A percentile compares a stretch with the other conserved stretches of the same genome.
Conservation (phyloP, 1,284 basidiomycete genomes). For the Singerocomus inundabilis region DNA sequence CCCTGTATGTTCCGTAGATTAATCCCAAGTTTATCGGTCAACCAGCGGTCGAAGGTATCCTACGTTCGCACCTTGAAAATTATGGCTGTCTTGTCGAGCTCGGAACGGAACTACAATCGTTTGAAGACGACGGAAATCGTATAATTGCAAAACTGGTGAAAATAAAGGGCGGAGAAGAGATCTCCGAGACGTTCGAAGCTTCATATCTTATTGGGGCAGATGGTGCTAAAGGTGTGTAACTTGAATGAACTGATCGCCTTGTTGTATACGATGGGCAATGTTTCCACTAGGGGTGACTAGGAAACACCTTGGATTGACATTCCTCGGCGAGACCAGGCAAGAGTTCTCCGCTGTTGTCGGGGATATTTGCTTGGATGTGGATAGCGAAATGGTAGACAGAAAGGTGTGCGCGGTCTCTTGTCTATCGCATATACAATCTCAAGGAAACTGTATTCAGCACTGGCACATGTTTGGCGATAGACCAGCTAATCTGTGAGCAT, state of each 20-base stretch:
- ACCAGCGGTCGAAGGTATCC: constrained; percentile 23
- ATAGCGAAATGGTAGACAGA: constrained; percentile 33
- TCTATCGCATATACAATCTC: not conserved
- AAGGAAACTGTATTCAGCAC: constrained; percentile 20
- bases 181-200: no score
- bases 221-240: no score
- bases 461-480: constrained; percentile 34
- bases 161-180: no score
- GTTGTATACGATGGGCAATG: not conserved
- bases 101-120: constrained; percentile 31
- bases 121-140: no score
- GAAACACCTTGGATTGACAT: constrained; percentile 43
- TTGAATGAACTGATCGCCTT: not conserved
- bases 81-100: constrained; percentile 32
- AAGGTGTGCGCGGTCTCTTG: constrained; percentile 29
- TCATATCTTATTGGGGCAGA: no score
- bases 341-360: constrained; percentile 39
- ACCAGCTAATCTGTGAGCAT: constrained; percentile 6
- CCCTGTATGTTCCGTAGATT: constrained; percentile 2
- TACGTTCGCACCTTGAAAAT: constrained; percentile 3
- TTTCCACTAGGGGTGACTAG: constrained; percentile 33
- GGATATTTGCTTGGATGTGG: constrained; percentile 36
- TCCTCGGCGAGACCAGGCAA: constrained; percentile 45
- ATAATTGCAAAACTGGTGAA: no score
- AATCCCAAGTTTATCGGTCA: constrained; percentile 32